Evolutionary conservation across 2,329 filamentous ascomycete genomes (phyloP), one percentile per base, ranked within the genome.

Genomic region (Cytospora mali): DNA sequence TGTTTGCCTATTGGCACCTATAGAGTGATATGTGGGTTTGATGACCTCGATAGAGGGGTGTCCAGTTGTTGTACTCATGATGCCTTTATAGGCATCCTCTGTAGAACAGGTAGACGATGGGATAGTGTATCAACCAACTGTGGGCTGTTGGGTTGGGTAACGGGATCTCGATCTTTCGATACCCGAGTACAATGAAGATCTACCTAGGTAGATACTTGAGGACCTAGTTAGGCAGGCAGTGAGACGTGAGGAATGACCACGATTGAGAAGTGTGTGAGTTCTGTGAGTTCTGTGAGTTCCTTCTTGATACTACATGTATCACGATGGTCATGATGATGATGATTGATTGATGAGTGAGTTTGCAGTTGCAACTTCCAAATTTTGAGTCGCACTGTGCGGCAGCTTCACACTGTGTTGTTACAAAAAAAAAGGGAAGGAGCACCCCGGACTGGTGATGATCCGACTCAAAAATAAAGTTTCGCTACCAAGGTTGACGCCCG

Each of bases 1-100:
- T 21, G 94, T 90, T 71, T 98, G 92, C 70, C 94, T 85, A 75
- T 98, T 99, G 53, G 92, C 94, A 65, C 95, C 95, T 66, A 89
- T 87, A 53, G 92, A 88, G 68, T 95, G 74, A 68, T 87, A 86
- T 66, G 81, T 76, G 67, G 29, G 50, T 42, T 31, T 60, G 35
- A 10, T 48, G 39, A 49, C 52, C 58, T 54, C 53, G 58, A 49
- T 60, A 46, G 42, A 54, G 51, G 25, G 29, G 51, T 60, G 51
- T 54, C 3, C n/a, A 42, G 11, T 33, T 10, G 18, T 27, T 46
- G 42, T 23, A 46, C 7, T 23, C 42, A 46, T 46, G 42, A 46
- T 46, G n/a, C 42, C 21, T 23, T 46, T n/a, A 4, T n/a, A 46
- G n/a, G 42, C 42, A 46, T 46, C 7, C 10, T 23, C 10, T 23